Conservation (phyloP, 441 rosid genomes). For the Pelargonium fulgidum region DNA sequence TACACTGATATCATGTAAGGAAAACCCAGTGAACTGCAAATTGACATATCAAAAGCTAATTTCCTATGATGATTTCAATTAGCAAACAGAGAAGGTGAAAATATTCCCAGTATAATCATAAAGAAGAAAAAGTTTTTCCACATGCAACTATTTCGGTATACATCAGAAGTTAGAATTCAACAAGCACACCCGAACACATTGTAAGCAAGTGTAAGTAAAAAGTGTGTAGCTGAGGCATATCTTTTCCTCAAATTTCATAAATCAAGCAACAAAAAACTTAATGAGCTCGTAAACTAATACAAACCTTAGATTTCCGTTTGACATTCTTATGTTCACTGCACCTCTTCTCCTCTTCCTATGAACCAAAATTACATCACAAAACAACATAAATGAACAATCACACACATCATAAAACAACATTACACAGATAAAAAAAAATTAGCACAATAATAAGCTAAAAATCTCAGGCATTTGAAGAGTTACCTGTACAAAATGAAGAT, state of each 20-base stretch:
- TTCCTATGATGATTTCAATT: background rate
- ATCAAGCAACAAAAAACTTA: background rate
- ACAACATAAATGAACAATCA: slow-evolving; percentile 11
- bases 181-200: too few relatives aligned
- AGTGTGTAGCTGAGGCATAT: background rate
- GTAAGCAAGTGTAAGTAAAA: too few relatives aligned
- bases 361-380: slow-evolving; percentile 17
- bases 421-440: background rate
- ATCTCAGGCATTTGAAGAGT: too few relatives aligned
- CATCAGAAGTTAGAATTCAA: background rate
- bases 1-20: slow-evolving; percentile 1
- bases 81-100: background rate
- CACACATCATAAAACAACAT: background rate
- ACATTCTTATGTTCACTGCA: slow-evolving; percentile 20
- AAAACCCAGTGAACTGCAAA: slow-evolving; percentile 4
- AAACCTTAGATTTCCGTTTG: slow-evolving; percentile 35
- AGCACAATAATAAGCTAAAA: slow-evolving; percentile 48
- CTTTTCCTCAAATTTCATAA: background rate
- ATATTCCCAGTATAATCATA: background rate
- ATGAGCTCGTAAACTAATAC: slow-evolving; percentile 5
- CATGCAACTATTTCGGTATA: background rate
- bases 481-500: slow-evolving; percentile 29
- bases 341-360: too few relatives aligned
- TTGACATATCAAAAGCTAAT: background rate
- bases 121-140: background rate